phyloP scores from a whole-genome alignment of 306 rosid species.

The Cucumis cinereus region DNA sequence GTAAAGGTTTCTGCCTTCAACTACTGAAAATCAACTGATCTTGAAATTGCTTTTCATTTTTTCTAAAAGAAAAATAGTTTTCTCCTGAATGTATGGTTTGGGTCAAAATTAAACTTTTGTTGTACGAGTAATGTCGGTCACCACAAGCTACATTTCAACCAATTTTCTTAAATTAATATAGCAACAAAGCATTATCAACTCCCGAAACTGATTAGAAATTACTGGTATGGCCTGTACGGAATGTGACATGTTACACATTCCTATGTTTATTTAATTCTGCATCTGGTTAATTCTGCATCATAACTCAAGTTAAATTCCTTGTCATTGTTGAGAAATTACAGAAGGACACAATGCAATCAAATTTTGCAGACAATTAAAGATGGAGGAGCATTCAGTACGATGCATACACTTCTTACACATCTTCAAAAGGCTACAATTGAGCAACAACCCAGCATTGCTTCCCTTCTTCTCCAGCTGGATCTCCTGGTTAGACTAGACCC shows the following conservation, averaged over 20 bases:
- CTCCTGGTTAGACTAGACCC: slow-evolving; percentile 51
- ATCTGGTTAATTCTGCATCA: background rate
- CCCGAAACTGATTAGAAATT: too few relatives aligned
- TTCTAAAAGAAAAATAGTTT: background rate
- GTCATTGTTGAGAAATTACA: slow-evolving; percentile 10
- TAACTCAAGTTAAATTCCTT: slow-evolving; percentile 6
- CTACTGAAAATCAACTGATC: background rate
- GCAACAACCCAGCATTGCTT: slow-evolving; percentile 54
- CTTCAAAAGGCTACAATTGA: slow-evolving; percentile 96
- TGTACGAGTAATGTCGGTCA: background rate
- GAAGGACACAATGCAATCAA: slow-evolving; percentile 62
- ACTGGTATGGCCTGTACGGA: background rate
- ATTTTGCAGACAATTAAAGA: slow-evolving; percentile 70
- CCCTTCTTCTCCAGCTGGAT: slow-evolving; percentile 94
- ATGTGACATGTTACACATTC: background rate
- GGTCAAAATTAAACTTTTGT: background rate
- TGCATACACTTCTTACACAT: slow-evolving; percentile 79
- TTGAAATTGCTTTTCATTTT: background rate
- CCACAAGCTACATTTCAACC: background rate
- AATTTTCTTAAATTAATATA: background rate
- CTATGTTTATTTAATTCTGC: background rate
- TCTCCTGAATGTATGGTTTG: background rate
- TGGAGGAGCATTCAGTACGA: slow-evolving; percentile 75
- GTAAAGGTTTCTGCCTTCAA: background rate
- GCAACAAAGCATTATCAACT: background rate